phyloP scores from a whole-genome alignment of 495 filamentous ascomycete genomes.

The Trypethelium eluteriae region DNA sequence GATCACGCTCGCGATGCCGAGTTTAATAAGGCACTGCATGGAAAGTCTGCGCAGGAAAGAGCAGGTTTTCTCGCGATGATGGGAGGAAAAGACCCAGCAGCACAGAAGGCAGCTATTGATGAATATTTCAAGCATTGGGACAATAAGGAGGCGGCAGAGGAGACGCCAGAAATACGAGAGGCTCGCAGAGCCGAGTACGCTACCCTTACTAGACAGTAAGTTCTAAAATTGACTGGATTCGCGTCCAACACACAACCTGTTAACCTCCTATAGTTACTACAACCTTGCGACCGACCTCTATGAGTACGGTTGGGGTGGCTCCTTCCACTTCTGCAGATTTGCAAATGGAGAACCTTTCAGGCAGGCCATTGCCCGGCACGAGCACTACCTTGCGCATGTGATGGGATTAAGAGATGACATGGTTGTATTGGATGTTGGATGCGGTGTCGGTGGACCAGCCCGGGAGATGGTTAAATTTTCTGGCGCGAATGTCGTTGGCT shows the following conservation, averaged over 20 bases:
- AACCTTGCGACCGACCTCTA: conserved; percentile 96
- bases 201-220: conserved; percentile 79
- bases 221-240: conserved; percentile 1
- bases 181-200: conserved; percentile 86
- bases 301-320: conserved; percentile 92
- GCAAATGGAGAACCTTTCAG: conserved; percentile 78
- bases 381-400: conserved; percentile 92
- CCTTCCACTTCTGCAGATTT: conserved; percentile 98
- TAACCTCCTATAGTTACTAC: conserved; percentile 63
- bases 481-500: conserved; percentile 76
- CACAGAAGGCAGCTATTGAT: conserved; percentile 83
- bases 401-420: conserved; percentile 80
- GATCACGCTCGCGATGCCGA: conserved; percentile 83
- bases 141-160: conserved; percentile 72
- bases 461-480: conserved; percentile 95
- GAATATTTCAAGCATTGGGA: conserved; percentile 99
- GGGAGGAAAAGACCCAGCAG: conserved; percentile 65
- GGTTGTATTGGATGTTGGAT: conserved; percentile 93
- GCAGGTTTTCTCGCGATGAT: conserved; percentile 80
- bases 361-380: conserved; percentile 93
- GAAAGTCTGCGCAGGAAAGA: conserved; percentile 61
- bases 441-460: conserved; percentile 95
- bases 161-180: conserved; percentile 77
- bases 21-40: conserved; percentile 89
- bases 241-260: conserved; percentile 15